A percentile compares a stretch with the other conserved stretches of the same genome.
phyloP scores from a whole-genome alignment of 2,329 filamentous ascomycete species.

The Zymoseptoria tritici region DNA sequence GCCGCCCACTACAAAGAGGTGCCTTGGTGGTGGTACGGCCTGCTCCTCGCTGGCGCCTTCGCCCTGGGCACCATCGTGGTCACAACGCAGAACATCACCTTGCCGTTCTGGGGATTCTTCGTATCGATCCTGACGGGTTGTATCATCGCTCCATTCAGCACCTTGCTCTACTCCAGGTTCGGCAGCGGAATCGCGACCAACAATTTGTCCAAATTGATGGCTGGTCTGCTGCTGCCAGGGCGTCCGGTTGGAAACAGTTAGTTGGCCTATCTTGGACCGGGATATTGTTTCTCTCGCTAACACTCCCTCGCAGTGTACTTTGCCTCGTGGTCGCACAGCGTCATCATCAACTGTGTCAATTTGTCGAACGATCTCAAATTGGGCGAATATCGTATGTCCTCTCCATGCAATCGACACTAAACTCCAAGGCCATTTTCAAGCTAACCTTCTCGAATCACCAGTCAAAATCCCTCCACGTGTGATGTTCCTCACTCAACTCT shows the following conservation, averaged over 20 bases:
- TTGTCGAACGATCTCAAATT: conserved; percentile 50
- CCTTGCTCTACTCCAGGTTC: conserved; percentile 32
- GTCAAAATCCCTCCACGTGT: conserved; percentile 47
- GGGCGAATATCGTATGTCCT: conserved; percentile 48
- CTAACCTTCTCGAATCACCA: neutral
- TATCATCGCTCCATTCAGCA: conserved; percentile 47
- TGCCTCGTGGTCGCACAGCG: conserved; percentile 52
- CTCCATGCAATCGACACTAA: neutral
- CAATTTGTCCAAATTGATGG: conserved; percentile 52
- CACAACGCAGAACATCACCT: conserved; percentile 26
- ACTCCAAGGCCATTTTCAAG: neutral
- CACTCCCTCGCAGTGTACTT: conserved; percentile 40
- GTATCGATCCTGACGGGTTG: conserved; percentile 18
- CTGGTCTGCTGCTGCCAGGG: conserved; percentile 44
- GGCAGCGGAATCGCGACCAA: conserved; percentile 54
- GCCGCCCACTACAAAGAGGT: conserved; percentile 46
- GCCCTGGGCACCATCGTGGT: conserved; percentile 22
- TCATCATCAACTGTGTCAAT: conserved; percentile 45
- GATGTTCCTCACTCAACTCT: conserved; percentile 52
- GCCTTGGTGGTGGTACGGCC: conserved; percentile 32
- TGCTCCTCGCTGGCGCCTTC: conserved; percentile 27
- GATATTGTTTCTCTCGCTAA: neutral
- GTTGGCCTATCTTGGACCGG: neutral
- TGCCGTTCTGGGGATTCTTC: conserved; percentile 30
- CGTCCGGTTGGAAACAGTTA: conserved; percentile 45